Percentiles rank a stretch among this genome's conserved stretches.
These are phyloP conservation scores for Hibiscus tridactylites DNA, from an alignment of 345 rosid species.

Conservation along the genomic window DNA sequence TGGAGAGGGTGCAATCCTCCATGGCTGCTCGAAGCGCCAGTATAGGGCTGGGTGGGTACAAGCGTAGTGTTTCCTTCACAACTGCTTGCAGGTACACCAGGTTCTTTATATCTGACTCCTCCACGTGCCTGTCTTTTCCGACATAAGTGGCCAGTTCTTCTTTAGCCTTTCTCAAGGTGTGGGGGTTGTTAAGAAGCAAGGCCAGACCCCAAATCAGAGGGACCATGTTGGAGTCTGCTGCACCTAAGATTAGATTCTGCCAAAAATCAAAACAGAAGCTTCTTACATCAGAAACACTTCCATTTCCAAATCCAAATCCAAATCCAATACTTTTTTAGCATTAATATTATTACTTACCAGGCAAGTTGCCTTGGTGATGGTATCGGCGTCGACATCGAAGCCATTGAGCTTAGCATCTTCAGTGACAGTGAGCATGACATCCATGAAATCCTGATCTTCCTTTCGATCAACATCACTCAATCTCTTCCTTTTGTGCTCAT, in stretches of 20 bases:
- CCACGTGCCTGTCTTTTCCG: slow-evolving; percentile 21
- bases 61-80: slow-evolving; percentile 31
- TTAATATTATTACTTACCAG: background rate
- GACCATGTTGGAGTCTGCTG: slow-evolving; percentile 15
- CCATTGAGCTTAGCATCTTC: slow-evolving; percentile 14
- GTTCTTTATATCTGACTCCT: slow-evolving; percentile 20
- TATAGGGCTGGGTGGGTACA: slow-evolving; percentile 23
- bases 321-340: background rate
- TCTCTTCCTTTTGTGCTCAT: slow-evolving; percentile 33
- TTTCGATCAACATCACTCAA: background rate
- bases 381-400: slow-evolving; percentile 20
- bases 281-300: background rate
- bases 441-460: slow-evolving; percentile 29
- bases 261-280: background rate
- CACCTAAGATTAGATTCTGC: slow-evolving; percentile 10
- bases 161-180: background rate
- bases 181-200: slow-evolving; percentile 12
- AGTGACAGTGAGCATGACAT: slow-evolving; percentile 23
- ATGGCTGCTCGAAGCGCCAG: background rate
- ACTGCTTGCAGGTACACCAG: slow-evolving; percentile 23
- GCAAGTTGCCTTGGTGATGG: slow-evolving; percentile 20
- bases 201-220: slow-evolving; percentile 16
- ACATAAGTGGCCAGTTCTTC: slow-evolving; percentile 17
- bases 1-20: background rate
- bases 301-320: background rate